Conservation (phyloP, 768 basidiomycete species). For the Tylopilus sp. region DNA sequence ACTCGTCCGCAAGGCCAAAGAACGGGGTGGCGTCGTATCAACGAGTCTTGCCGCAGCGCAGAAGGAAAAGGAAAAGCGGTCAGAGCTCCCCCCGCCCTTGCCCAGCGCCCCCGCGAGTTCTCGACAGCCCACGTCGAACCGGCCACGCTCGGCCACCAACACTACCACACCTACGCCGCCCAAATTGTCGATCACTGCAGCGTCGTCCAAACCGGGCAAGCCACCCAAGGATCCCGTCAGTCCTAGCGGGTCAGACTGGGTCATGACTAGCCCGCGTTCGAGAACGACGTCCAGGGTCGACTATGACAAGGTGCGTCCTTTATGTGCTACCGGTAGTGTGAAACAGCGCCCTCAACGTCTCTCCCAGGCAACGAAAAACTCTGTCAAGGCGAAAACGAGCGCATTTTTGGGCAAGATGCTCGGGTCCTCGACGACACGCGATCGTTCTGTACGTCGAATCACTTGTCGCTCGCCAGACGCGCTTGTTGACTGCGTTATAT, state of each 20-base stretch:
- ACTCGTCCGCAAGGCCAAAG: constrained; percentile 79
- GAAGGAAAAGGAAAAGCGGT: constrained; percentile 33
- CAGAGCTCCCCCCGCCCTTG: constrained; percentile 44
- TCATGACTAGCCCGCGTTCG: constrained; percentile 44
- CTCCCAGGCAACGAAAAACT: constrained; percentile 43
- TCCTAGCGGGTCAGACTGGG: constrained; percentile 43
- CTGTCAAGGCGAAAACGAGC: constrained; percentile 75
- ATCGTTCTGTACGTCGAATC: constrained; percentile 56
- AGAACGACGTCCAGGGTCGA: constrained; percentile 40
- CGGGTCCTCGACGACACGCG: constrained; percentile 59
- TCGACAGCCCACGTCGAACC: constrained; percentile 29
- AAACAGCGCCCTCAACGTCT: background rate
- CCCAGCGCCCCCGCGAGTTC: constrained; percentile 28
- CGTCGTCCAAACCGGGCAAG: constrained; percentile 22
- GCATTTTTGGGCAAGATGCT: constrained; percentile 80
- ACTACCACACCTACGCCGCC: constrained; percentile 31
- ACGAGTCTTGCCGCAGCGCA: constrained; percentile 27
- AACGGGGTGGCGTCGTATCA: constrained; percentile 47
- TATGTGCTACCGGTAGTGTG: background rate
- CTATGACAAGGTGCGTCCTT: constrained; percentile 45
- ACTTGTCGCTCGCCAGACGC: constrained; percentile 1
- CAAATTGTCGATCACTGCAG: constrained; percentile 34
- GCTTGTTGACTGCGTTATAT: constrained; percentile 14
- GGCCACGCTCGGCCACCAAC: constrained; percentile 44
- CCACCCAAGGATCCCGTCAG: constrained; percentile 30